These are phyloP conservation scores for Calocybe indica DNA, from an alignment of 768 basidiomycete genomes.

Conservation along the genomic window DNA sequence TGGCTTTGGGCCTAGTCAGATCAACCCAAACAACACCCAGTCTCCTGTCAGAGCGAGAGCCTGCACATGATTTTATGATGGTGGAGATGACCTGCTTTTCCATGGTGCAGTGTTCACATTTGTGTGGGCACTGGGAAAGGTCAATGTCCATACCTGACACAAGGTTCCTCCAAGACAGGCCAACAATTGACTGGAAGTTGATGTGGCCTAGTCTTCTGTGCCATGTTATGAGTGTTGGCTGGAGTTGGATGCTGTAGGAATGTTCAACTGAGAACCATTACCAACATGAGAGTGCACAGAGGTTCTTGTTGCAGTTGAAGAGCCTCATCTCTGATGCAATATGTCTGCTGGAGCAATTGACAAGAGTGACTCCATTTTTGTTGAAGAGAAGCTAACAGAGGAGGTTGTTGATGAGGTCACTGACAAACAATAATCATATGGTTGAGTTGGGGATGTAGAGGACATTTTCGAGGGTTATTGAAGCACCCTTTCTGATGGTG, in stretches of 20 bases:
- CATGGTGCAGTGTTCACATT: conserved; percentile 3
- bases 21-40: conserved; percentile 27
- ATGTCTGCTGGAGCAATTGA: too few relatives aligned
- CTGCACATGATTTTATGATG: too few relatives aligned
- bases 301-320: too few relatives aligned
- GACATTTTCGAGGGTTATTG: conserved; percentile 9
- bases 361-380: too few relatives aligned
- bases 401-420: not conserved
- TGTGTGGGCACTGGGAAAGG: conserved; percentile 4
- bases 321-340: too few relatives aligned
- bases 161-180: too few relatives aligned
- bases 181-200: not conserved
- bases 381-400: too few relatives aligned
- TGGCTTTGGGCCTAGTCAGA: conserved; percentile 15
- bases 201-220: conserved; percentile 5
- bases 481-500: conserved; percentile 5
- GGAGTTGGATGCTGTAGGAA: too few relatives aligned
- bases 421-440: conserved; percentile 18
- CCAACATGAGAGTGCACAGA: too few relatives aligned
- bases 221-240: conserved; percentile 3
- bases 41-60: not conserved
- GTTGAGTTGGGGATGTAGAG: conserved; percentile 16
- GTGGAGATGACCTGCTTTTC: too few relatives aligned
- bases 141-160: not conserved
- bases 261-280: too few relatives aligned